Evolutionary conservation across 441 rosid genomes (phyloP).

Genomic region (Adansonia gregorii): DNA sequence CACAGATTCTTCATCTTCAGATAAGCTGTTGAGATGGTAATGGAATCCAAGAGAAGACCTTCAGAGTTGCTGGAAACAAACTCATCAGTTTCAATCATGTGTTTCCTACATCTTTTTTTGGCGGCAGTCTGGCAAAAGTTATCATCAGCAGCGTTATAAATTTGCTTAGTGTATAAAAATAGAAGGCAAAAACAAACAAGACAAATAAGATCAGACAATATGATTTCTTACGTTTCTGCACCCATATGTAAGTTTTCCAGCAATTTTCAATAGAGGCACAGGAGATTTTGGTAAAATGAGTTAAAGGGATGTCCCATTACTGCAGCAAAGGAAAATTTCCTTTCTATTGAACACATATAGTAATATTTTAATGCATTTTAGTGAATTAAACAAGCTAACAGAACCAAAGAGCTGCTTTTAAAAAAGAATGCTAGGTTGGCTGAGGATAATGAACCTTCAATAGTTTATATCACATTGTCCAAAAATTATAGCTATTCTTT

Average conservation of each 20-base stretch:
- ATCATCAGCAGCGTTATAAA: background rate
- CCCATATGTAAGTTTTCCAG: background rate
- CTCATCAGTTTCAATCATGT: constrained; percentile 92
- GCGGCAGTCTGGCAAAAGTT: constrained; percentile 67
- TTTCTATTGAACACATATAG: background rate
- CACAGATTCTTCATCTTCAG: constrained; percentile 83
- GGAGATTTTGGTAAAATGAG: background rate
- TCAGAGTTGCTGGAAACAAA: constrained; percentile 75
- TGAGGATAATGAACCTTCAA: background rate
- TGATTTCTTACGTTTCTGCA: background rate
- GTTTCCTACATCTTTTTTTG: constrained; percentile 78
- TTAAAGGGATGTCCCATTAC: background rate
- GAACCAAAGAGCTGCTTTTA: background rate
- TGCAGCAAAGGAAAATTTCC: background rate
- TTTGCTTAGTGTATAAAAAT: constrained; percentile 18
- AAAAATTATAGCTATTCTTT: background rate
- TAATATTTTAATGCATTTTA: background rate
- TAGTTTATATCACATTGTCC: background rate
- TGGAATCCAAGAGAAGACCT: constrained; percentile 70
- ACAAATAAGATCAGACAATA: background rate
- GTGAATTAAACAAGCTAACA: background rate
- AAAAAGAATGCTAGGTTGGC: background rate
- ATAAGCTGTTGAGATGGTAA: constrained; percentile 87
- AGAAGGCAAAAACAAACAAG: constrained; percentile 8
- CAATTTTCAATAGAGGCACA: background rate